Evolutionary conservation across 139 green algal genomes (phyloP), one percentile per base, ranked within the genome.

Genomic region (Asterochloris erici): DNA sequence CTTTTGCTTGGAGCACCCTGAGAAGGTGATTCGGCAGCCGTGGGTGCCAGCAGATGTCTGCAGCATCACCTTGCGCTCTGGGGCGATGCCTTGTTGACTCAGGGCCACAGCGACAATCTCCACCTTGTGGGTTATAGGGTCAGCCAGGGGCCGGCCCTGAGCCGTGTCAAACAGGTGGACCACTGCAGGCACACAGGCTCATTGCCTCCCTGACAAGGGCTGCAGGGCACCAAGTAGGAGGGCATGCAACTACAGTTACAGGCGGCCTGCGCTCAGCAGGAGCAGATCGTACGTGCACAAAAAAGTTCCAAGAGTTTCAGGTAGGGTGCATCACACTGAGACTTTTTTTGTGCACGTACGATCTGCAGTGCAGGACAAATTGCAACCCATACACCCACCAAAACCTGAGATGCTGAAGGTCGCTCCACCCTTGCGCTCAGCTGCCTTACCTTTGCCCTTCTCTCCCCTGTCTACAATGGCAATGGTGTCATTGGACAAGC

Each of bases 101-200:
- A 94, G 77, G 16, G 87, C 84, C 9, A 95, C 83, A 70, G 89
- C 82, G 38, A 85, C 86, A 16, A 95, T 85, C 74, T 94, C 90
- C 68, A 89, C 60, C 47, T 29, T 82, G 84, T 95, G 91, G 14
- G 63, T 82, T 27, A 93, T 73, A 9, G 74, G 79, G 24, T 92
- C 85, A 29, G 89, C 90, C 4, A 93, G 61, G 21, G 86, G 83
- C 75, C 89, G 86, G 77, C 92, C 93, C 74, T 78, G 78, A 47
- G 88, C 86, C n/a, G 91, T 88, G 78, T 95, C 91, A 84, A 94
- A 94, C 82, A 93, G 89, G 66, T 90, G 81, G 60, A 85, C 84
- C 23, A 64, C 81, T 85, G 81, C 73, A 81, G 60, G 68, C 61
- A 79, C 23, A 79, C 28, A 68, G 17, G 54, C 19, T 84, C 38